These are phyloP conservation scores for Apophysomyces sp. DNA, from an alignment of 371 early-diverging fungal genomes.

Conservation along the genomic window DNA sequence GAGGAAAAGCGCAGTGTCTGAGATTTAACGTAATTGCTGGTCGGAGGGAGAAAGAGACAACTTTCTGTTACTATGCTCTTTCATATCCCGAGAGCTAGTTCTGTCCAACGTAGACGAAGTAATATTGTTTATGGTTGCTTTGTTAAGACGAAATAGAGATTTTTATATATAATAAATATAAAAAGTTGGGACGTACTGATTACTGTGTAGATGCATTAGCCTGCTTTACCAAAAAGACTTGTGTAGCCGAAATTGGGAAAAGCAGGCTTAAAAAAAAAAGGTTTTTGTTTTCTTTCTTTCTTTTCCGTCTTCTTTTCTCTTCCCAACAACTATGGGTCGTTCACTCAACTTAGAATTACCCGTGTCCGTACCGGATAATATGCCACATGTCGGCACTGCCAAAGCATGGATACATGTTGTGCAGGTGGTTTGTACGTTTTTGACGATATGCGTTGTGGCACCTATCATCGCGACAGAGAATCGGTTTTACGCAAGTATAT, in stretches of 20 bases:
- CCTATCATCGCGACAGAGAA: conserved; percentile 35
- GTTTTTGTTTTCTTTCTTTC: not conserved
- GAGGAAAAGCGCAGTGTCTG: no score
- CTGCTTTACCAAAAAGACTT: not conserved
- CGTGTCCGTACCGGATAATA: conserved; percentile 16
- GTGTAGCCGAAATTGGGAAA: not conserved
- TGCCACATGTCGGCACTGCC: conserved; percentile 26
- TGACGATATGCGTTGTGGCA: conserved; percentile 29
- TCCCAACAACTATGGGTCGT: conserved; percentile 8
- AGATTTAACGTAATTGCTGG: no score
- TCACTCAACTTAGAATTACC: conserved; percentile 19
- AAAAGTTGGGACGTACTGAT: no score
- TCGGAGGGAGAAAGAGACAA: no score
- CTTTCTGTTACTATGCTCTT: no score
- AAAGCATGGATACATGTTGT: conserved; percentile 27
- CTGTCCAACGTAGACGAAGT: no score
- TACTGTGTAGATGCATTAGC: not conserved
- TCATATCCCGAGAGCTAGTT: no score
- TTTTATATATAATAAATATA: no score
- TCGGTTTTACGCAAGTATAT: conserved; percentile 28
- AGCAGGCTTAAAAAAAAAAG: not conserved
- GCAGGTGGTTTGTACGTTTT: conserved; percentile 25
- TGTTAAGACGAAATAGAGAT: no score
- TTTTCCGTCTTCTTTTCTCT: not conserved
- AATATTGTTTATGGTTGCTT: no score